Base-by-base conservation (phyloP, 2,329 filamentous ascomycete species). In the Mariannaea elegans region DNA sequence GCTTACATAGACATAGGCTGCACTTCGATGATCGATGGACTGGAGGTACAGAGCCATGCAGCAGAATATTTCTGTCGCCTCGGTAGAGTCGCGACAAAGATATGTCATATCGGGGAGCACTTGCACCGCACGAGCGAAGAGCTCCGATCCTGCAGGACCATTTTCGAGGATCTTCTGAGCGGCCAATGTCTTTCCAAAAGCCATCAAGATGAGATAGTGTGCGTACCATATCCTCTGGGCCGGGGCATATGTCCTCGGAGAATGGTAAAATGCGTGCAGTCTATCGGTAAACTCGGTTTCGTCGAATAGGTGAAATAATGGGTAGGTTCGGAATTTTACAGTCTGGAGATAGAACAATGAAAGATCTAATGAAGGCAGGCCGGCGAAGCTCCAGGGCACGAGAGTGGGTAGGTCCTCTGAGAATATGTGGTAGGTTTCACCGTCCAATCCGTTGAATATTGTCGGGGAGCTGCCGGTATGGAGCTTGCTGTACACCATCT, bases 31-130 rank as follows among this genome's bases (percentile, higher is more conserved):
- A 18, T 61, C 59, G 18, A 61, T 39, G 10, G 50, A 61, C 9
- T 61, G 59, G 3, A 61, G 38, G 32, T 57, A 61, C 6, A 61
- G 49, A 5, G 53, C 48, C 19, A 61, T 29, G 19, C 48, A 61
- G 18, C 53, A 57, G 18, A 58, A 50, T 6, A 61, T 49, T 18
- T 61, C 59, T 9, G 53, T 61, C 16, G 59, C 38, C 19, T 61
- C 49, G 18, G 54, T 38, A 46, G 54, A 38, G 46, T 58, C 59
- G 24, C 42, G 29, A 29, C 38, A 58, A n/a, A 57, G 48, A 12
- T 44, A 47, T 10, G 53, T 61, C 16, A 45, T 52, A 24, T 61
- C 59, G 5, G 59, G 59, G 10, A 61, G 18, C 21, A 54, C n/a
- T 12, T 29, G 24, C 57, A 60, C 16, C 2, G 39, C 57, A 18